Evolutionary conservation across 2,329 filamentous ascomycete species (phyloP).

Genomic region (Aspergillus brunneoviolaceus): DNA sequence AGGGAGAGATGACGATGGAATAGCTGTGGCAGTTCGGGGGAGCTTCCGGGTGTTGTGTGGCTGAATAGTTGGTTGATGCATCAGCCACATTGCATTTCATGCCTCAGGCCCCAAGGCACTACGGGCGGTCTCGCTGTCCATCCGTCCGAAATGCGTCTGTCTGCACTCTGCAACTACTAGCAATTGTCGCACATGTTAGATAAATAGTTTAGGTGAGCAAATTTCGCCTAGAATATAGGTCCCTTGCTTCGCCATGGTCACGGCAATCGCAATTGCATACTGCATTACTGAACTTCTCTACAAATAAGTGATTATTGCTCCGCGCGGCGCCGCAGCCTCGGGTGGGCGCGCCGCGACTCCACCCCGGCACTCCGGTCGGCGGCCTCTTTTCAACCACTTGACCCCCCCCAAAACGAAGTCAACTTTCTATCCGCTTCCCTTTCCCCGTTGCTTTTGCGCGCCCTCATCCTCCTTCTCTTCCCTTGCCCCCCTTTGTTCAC

Average conservation of each 20-base stretch:
- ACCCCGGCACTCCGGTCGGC: constrained; percentile 18
- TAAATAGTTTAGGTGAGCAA: not conserved
- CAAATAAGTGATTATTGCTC: not conserved
- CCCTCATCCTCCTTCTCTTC: constrained; percentile 13
- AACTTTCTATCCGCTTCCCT: constrained; percentile 26
- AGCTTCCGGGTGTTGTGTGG: not conserved
- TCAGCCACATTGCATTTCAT: not conserved
- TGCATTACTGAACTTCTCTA: not conserved
- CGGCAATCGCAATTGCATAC: not conserved
- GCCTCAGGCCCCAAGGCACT: constrained; percentile 1
- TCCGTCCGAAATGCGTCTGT: not conserved
- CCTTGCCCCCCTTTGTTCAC: constrained; percentile 17
- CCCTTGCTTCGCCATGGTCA: not conserved
- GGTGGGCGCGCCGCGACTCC: constrained; percentile 19
- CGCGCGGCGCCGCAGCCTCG: constrained; percentile 35
- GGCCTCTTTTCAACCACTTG: constrained; percentile 16
- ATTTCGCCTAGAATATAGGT: not conserved
- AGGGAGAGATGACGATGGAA: constrained; percentile 14
- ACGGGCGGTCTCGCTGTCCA: not conserved
- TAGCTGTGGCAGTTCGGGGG: constrained; percentile 4
- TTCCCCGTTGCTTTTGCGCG: constrained; percentile 25
- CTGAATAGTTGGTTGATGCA: not conserved
- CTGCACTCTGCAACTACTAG: not conserved
- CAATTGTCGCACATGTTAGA: not conserved
- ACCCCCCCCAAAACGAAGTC: constrained; percentile 16